phyloP scores from a whole-genome alignment of 1,139 yeast genomes.

The Suhomyces taliae region DNA sequence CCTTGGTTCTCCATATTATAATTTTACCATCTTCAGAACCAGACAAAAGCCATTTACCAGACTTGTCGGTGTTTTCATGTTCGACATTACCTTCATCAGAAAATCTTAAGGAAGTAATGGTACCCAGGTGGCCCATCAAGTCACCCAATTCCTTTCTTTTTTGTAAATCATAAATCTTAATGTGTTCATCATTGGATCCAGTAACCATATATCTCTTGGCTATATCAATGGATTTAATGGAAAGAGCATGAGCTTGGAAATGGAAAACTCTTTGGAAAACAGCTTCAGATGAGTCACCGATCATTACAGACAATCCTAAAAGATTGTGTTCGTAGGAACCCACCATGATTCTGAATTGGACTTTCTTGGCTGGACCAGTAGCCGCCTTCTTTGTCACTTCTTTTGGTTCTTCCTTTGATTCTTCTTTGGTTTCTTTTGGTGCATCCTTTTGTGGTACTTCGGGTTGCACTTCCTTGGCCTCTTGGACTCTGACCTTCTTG shows the following conservation, averaged over 20 bases:
- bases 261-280: slow-evolving; percentile 92
- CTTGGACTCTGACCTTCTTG: slow-evolving; percentile 1
- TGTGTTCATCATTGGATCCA: slow-evolving; percentile 96
- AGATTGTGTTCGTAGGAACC: slow-evolving; percentile 96
- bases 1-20: slow-evolving; percentile 91
- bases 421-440: background rate
- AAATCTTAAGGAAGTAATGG: slow-evolving; percentile 74
- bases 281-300: slow-evolving; percentile 44
- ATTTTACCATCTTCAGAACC: slow-evolving; percentile 92
- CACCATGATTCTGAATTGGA: slow-evolving; percentile 73
- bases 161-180: slow-evolving; percentile 89
- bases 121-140: slow-evolving; percentile 84
- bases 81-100: slow-evolving; percentile 46
- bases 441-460: background rate
- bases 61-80: slow-evolving; percentile 28
- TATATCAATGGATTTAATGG: slow-evolving; percentile 80
- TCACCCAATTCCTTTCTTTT: slow-evolving; percentile 94
- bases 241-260: slow-evolving; percentile 89
- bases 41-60: slow-evolving; percentile 84
- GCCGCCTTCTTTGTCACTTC: background rate
- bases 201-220: slow-evolving; percentile 86
- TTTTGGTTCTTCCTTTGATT: background rate
- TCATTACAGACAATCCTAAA: slow-evolving; percentile 72
- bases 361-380: slow-evolving; percentile 1
- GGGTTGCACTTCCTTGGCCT: background rate